A percentile compares a stretch with the other conserved stretches of the same genome.
Conservation (phyloP, 2,329 filamentous ascomycete genomes). For the Cladosporium velox region DNA sequence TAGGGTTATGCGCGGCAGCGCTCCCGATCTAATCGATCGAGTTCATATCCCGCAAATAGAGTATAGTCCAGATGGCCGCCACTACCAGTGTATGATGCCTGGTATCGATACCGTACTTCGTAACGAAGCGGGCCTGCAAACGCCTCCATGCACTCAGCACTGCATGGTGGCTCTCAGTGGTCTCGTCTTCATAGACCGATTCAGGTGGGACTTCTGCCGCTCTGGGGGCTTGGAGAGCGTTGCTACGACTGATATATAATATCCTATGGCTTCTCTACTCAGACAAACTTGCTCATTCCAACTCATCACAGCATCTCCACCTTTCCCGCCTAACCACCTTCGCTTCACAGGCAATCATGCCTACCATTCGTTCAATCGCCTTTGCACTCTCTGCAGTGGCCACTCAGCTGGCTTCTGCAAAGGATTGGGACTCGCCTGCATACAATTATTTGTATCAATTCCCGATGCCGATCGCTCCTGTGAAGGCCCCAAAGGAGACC, state of each 20-base stretch:
- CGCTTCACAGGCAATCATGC: constrained; percentile 18
- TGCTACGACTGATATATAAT: constrained; percentile 2
- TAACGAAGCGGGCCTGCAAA: background rate
- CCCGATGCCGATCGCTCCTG: constrained; percentile 27
- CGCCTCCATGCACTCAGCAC: constrained; percentile 17
- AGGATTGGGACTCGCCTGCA: constrained; percentile 25
- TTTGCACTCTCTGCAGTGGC: constrained; percentile 15
- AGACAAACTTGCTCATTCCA: constrained; percentile 7
- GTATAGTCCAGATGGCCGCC: constrained; percentile 9
- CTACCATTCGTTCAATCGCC: constrained; percentile 12
- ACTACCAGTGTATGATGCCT: constrained; percentile 2
- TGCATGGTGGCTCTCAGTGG: background rate
- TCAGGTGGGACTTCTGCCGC: background rate
- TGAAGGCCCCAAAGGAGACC: constrained; percentile 32
- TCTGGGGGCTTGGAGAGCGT: background rate
- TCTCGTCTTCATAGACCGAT: background rate
- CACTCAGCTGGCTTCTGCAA: constrained; percentile 1
- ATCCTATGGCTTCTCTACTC: background rate
- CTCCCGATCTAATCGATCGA: constrained; percentile 11
- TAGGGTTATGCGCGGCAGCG: constrained; percentile 1
- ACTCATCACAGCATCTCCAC: background rate
- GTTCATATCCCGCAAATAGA: background rate
- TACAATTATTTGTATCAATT: constrained; percentile 28
- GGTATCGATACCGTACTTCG: background rate
- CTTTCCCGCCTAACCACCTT: background rate